phyloP scores from a whole-genome alignment of 2,329 filamentous ascomycete genomes.

The Penicillium sp. region DNA sequence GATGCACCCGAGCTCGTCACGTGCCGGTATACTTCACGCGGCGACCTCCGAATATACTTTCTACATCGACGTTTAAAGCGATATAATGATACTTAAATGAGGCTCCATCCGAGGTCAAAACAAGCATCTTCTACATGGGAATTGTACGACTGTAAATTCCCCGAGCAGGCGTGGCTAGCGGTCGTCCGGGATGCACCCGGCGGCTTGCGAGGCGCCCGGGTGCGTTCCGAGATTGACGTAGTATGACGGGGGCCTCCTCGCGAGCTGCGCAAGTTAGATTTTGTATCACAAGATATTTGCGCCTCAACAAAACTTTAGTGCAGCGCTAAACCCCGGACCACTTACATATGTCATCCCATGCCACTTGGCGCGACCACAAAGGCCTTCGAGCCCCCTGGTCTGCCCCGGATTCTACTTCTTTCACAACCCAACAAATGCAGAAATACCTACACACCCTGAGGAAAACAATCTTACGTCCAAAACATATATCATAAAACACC shows the following conservation, averaged over 20 bases:
- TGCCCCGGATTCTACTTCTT: conserved; percentile 1
- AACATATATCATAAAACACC: not conserved
- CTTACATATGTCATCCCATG: conserved; percentile 3
- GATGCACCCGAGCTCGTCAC: conserved; percentile 14
- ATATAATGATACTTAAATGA: not conserved
- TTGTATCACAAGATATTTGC: not conserved
- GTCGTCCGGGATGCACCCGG: conserved; percentile 21
- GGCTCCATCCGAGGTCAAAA: not conserved
- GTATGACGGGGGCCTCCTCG: conserved; percentile 13
- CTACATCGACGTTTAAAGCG: too few species aligned
- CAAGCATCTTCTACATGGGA: not conserved
- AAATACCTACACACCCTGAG: conserved; percentile 3
- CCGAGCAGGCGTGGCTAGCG: not conserved
- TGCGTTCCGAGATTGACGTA: conserved; percentile 24
- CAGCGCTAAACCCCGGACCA: not conserved
- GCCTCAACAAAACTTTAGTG: conserved; percentile 1
- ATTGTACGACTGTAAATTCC: not conserved
- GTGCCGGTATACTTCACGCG: conserved; percentile 5
- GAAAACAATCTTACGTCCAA: not conserved
- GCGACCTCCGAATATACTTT: too few species aligned
- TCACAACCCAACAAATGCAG: conserved; percentile 1
- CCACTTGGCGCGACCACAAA: conserved; percentile 1
- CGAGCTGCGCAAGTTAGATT: conserved; percentile 10
- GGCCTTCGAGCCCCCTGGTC: not conserved
- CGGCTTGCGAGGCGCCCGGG: conserved; percentile 9